phyloP scores from a whole-genome alignment of 768 basidiomycete genomes.

The Daedaleopsis nitida region DNA sequence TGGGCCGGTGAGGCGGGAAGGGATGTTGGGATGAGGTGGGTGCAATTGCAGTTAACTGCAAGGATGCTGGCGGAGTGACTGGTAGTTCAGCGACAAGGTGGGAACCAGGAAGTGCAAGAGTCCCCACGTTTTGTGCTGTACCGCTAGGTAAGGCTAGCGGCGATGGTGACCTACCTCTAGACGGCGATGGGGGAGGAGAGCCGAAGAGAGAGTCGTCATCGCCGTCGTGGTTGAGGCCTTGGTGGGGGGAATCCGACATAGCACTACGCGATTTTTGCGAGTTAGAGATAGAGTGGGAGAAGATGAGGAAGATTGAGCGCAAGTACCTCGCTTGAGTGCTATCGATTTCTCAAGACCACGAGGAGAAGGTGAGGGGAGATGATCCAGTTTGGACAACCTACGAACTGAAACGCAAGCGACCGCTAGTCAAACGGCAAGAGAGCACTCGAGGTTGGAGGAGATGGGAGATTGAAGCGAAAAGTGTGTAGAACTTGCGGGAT shows the following conservation, averaged over 20 bases:
- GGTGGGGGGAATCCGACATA: conserved; percentile 24
- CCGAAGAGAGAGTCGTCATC: conserved; percentile 81
- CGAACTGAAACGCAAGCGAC: background rate
- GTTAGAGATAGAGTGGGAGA: background rate
- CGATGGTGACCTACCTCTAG: conserved; percentile 74
- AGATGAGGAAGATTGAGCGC: background rate
- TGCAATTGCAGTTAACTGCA: conserved; percentile 34
- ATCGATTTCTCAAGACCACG: conserved; percentile 13
- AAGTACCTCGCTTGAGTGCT: conserved; percentile 21
- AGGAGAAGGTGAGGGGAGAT: background rate
- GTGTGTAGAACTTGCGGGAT: background rate
- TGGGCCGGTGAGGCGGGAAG: background rate
- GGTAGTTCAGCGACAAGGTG: conserved; percentile 86
- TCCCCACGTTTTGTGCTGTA: conserved; percentile 87
- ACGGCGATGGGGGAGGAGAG: conserved; percentile 69
- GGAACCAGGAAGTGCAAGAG: conserved; percentile 98
- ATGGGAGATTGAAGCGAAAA: too few species aligned
- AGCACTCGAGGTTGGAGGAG: background rate
- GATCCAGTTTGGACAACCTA: conserved; percentile 13
- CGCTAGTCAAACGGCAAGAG: background rate
- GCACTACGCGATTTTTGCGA: conserved; percentile 13
- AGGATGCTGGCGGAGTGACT: conserved; percentile 75
- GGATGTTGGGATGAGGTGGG: conserved; percentile 34
- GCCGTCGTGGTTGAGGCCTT: conserved; percentile 34
- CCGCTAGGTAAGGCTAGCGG: conserved; percentile 62